phyloP scores from a whole-genome alignment of 2,329 filamentous ascomycete species.

The Nemania sp. region DNA sequence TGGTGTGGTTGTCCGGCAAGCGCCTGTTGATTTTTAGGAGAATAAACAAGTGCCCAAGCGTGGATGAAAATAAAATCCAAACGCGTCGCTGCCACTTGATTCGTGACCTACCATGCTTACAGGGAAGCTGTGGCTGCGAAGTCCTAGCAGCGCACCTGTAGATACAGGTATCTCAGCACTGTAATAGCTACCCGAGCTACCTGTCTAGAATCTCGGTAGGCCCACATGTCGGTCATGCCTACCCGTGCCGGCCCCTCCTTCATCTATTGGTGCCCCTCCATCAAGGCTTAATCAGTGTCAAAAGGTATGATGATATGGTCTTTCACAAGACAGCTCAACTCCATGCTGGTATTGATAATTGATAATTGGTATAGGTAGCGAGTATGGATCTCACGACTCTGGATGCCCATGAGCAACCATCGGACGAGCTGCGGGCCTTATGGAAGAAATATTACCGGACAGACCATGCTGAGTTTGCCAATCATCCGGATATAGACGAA shows the following conservation, averaged over 20 bases:
- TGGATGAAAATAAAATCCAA: neutral
- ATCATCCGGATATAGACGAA: constrained; percentile 62
- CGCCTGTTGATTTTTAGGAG: neutral
- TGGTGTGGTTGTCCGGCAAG: neutral
- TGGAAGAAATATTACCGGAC: constrained; percentile 77
- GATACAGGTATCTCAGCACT: too few relatives aligned
- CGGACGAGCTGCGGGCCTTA: constrained; percentile 66
- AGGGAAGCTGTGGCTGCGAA: too few relatives aligned
- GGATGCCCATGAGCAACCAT: constrained; percentile 79
- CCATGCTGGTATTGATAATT: too few relatives aligned
- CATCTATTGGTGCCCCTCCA: neutral
- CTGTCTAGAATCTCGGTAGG: too few relatives aligned
- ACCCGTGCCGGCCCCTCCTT: too few relatives aligned
- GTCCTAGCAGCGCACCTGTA: too few relatives aligned
- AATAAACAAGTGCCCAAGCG: neutral
- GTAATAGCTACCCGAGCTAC: too few relatives aligned
- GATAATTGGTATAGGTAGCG: constrained; percentile 39
- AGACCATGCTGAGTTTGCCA: constrained; percentile 53
- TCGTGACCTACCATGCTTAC: neutral
- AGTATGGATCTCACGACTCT: constrained; percentile 53
- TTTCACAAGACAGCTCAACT: too few relatives aligned
- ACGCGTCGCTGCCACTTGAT: neutral
- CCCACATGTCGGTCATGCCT: too few relatives aligned
- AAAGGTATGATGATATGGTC: too few relatives aligned
- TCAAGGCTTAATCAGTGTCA: neutral